A percentile compares a stretch with the other conserved stretches of the same genome.
Evolutionary conservation across 768 basidiomycete species (phyloP).

Genomic region (Lactarius sp.): DNA sequence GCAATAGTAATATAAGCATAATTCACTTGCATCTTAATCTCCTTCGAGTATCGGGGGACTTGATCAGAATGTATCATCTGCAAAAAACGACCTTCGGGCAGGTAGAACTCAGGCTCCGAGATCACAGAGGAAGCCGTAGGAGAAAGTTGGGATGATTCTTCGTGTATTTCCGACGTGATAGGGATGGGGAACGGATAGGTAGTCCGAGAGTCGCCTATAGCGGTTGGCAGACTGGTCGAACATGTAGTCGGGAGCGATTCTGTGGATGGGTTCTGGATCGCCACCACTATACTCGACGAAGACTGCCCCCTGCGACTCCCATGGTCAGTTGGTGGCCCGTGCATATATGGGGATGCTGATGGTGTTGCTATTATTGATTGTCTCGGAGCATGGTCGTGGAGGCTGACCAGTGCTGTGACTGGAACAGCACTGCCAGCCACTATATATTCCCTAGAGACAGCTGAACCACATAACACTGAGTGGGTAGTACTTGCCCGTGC

Average conservation of each 20-base stretch:
- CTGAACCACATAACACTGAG: neutral
- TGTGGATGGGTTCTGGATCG: conserved; percentile 5
- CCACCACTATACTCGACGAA: conserved; percentile 1
- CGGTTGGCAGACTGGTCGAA: neutral
- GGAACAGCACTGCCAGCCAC: conserved; percentile 10
- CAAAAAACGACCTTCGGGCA: conserved; percentile 8
- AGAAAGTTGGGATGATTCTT: neutral
- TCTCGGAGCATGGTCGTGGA: neutral
- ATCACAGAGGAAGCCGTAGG: neutral
- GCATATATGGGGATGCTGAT: neutral
- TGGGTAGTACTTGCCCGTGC: neutral
- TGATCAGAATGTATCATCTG: conserved; percentile 9
- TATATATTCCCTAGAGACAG: neutral
- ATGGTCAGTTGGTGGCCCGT: neutral
- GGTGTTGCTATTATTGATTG: neutral
- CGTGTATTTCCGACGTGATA: neutral
- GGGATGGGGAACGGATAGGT: neutral
- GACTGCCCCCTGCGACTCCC: neutral
- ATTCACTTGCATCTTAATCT: no score
- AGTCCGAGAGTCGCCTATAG: neutral
- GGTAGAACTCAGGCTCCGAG: neutral
- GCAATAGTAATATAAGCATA: no score
- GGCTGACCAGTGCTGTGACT: conserved; percentile 6
- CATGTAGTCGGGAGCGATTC: neutral
- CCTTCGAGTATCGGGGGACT: no score